These are phyloP conservation scores for Graphilbum fragrans DNA, from an alignment of 2,329 filamentous ascomycete species.

Conservation along the genomic window DNA sequence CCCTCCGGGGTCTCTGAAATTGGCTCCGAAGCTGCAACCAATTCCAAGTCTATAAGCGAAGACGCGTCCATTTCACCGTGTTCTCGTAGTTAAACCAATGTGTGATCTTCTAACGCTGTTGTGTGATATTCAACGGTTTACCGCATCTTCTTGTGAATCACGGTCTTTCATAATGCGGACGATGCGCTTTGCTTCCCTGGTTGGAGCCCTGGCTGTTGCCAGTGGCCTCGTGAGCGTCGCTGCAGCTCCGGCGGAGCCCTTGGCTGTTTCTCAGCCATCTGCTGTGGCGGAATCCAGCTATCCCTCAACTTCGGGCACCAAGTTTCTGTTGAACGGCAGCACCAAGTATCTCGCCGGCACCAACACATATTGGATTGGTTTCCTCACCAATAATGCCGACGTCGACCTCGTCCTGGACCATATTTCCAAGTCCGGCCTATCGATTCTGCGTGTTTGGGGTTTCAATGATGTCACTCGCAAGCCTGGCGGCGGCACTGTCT, in stretches of 20 bases:
- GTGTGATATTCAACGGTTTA: too few species aligned
- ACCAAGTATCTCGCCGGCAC: slow-evolving; percentile 38
- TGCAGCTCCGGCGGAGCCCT: background rate
- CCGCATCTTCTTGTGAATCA: too few species aligned
- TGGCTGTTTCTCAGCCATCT: background rate
- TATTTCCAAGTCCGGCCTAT: slow-evolving; percentile 36
- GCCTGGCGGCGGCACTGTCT: slow-evolving; percentile 24
- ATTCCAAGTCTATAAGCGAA: too few species aligned
- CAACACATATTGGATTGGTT: slow-evolving; percentile 44
- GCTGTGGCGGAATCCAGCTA: background rate
- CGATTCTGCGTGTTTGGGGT: slow-evolving; percentile 33
- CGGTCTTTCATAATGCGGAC: too few species aligned
- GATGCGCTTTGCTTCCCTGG: too few species aligned
- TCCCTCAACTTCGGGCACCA: slow-evolving; percentile 11
- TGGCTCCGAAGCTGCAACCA: too few species aligned
- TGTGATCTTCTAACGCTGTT: too few species aligned
- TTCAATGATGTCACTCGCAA: slow-evolving; percentile 45
- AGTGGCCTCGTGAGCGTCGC: background rate
- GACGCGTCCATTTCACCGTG: too few species aligned
- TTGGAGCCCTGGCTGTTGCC: background rate
- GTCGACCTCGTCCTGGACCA: slow-evolving; percentile 39
- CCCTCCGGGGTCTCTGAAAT: too few species aligned
- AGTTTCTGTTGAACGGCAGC: slow-evolving; percentile 28
- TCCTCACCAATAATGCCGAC: slow-evolving; percentile 38
- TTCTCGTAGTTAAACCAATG: too few species aligned